Base-by-base conservation (phyloP, 208 protist species). In the Crithidia mellificae region DNA sequence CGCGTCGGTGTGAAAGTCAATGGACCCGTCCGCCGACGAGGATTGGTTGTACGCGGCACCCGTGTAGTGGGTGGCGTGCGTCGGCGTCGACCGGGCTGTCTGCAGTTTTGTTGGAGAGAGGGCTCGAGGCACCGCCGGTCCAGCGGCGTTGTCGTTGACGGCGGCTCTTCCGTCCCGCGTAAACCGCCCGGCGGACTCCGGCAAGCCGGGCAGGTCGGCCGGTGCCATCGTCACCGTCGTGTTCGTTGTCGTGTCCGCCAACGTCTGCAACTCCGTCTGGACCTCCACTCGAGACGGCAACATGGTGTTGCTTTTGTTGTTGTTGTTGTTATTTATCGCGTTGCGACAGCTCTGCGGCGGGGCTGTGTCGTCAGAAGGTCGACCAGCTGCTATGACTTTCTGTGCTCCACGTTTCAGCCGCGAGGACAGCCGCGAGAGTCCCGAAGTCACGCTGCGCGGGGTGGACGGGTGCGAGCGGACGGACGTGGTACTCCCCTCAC, bases 391-490 rank as follows among this genome's bases (percentile, higher is more conserved):
- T 34, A 34, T 57, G 14, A 9, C 12, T 8, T 24, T 25, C 29
- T 30, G 57, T 27, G 30, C 58, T n/a, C 59, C 38, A 1, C 59
- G 43, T 52, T 61, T 74, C n/a, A 68, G 34, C 25, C 50, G 29
- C 8, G 70, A 68, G 14, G 55, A 57, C n/a, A 74, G 5, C 1
- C 68, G 68, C 8, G 68, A 67, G 14, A 67, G 52, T 44, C 59
- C 59, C 4, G 68, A 62, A 25, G 53, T 30, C 43, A 62, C 2
- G 68, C 59, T 67, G 61, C 47, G 43, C 22, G 49, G 36, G 0
- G 58, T 64, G 38, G 59, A 74, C n/a, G 29, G 68, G 11, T 9
- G 43, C 24, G 62, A 69, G 6, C 38, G 24, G 8, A 58, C 15
- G 17, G 44, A 63, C 22, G 27, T 9, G 3, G 14, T 20, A 34